Evolutionary conservation across 2,329 filamentous ascomycete species (phyloP), one percentile per base, ranked within the genome.

Genomic region (Colletotrichum karsti): DNA sequence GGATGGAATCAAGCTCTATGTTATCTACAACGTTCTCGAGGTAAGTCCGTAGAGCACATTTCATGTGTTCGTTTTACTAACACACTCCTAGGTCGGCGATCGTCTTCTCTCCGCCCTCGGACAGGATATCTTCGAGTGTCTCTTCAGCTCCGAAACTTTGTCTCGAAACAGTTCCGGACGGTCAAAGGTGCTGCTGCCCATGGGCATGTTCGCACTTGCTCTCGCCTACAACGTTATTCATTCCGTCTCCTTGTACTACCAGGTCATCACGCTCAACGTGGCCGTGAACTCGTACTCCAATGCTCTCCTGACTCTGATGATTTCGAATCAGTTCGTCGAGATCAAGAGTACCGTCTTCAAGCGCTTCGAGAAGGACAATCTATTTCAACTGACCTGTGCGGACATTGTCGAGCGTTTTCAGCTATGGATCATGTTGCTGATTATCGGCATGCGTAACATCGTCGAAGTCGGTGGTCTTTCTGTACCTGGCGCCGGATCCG

Each of bases 291-390:
- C 95, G 0, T 99, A 99, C 79, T 98, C 95, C 0, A 99, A 99
- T 76, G 95, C 96, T 0, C 84, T 99, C 5, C 85, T 99, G 35
- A 98, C 96, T 0, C 87, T 99, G 1, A 85, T 99, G 2, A 89
- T 99, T 77, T 98, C 95, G 7, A 99, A 98, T 76, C 97, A 99
- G 76, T 99, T 99, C 74, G 96, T 99, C 46, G 96, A 99, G 81
- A 97, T 99, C 84, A 99, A 99, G 77, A 93, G 93, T 69, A 97
- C 95, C 0, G 97, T 99, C 1, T 99, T 99, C 85, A 98, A 99
- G 83, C 96, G 95, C 69, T 97, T 98, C 71, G 96, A 99, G 74
- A 98, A 98, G 78, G 96, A 99, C 76, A 98, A 97, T 72, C 84
- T 97, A 0, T 99, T 99, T 77, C 96, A 99, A 78, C 86, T 99